Percentiles rank a stretch among this genome's conserved stretches.
Conservation (phyloP, 345 rosid genomes). For the Bruguiera gymnorhiza region DNA sequence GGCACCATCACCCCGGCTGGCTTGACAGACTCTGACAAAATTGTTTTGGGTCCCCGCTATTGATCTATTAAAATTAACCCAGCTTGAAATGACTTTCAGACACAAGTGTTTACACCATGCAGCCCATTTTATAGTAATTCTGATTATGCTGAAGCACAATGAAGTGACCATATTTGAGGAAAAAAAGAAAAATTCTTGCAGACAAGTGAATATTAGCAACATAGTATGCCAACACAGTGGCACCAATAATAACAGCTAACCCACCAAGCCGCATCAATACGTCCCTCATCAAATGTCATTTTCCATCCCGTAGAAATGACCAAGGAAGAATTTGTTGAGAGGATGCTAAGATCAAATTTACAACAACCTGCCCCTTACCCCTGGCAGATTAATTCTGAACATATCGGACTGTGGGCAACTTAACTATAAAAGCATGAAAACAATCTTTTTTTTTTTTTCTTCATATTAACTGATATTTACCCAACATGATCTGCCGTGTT, state of each 20-base stretch:
- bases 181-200: too few relatives aligned
- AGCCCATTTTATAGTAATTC: too few relatives aligned
- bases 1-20: not conserved
- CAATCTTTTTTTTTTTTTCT: not conserved
- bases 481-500: not conserved
- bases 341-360: not conserved
- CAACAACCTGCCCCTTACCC: not conserved
- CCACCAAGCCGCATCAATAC: not conserved
- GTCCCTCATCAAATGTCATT: not conserved
- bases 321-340: not conserved
- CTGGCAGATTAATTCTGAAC: not conserved
- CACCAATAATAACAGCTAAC: not conserved
- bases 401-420: not conserved
- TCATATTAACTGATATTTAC: conserved; percentile 14
- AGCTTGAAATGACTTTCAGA: too few relatives aligned
- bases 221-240: not conserved
- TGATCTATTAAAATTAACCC: not conserved
- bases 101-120: too few relatives aligned
- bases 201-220: not conserved
- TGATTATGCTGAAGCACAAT: too few relatives aligned
- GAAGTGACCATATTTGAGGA: too few relatives aligned
- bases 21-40: not conserved
- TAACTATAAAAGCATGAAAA: not conserved
- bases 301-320: not conserved
- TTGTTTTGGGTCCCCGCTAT: not conserved